Percentiles rank a stretch among this genome's conserved stretches.
Evolutionary conservation across 495 filamentous ascomycete species (phyloP).

Genomic region (Lasiosphaeria ovina): DNA sequence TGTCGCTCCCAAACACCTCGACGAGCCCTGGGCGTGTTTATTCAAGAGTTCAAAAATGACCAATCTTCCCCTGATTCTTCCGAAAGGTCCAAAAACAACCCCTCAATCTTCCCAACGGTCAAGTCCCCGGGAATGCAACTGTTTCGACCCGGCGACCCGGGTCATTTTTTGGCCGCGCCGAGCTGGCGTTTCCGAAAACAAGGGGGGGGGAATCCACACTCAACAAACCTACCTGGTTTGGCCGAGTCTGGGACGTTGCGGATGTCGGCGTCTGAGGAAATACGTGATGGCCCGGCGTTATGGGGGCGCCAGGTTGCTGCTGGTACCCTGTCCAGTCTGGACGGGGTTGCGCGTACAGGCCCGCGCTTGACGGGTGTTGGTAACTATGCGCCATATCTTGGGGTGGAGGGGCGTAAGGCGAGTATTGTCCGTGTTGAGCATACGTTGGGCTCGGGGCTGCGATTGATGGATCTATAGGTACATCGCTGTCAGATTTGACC

Average conservation of each 20-base stretch:
- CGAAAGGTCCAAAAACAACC: not conserved
- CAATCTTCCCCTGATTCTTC: not conserved
- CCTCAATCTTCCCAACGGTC: too few relatives aligned
- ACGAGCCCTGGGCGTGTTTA: too few relatives aligned
- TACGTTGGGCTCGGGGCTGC: constrained; percentile 90
- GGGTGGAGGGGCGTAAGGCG: constrained; percentile 75
- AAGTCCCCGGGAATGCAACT: too few relatives aligned
- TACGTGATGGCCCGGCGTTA: constrained; percentile 47
- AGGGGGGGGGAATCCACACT: not conserved
- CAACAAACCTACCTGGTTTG: constrained; percentile 66
- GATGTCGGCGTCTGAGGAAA: constrained; percentile 58
- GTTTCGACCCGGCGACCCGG: too few relatives aligned
- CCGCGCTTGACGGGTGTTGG: constrained; percentile 46
- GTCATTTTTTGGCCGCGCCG: too few relatives aligned
- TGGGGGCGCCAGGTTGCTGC: constrained; percentile 58
- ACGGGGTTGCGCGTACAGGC: constrained; percentile 66
- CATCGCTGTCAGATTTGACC: constrained; percentile 88
- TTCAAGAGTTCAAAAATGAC: not conserved
- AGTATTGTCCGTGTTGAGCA: constrained; percentile 63
- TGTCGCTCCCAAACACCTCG: too few relatives aligned
- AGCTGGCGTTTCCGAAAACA: too few relatives aligned
- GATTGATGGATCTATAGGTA: constrained; percentile 99
- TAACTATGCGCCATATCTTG: constrained; percentile 81
- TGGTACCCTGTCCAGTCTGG: constrained; percentile 81
- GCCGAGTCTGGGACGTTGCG: constrained; percentile 54